Evolutionary conservation across 176 grass and related monocot species (phyloP), one percentile per base, ranked within the genome.

Genomic region (Oropetium thomaeum): DNA sequence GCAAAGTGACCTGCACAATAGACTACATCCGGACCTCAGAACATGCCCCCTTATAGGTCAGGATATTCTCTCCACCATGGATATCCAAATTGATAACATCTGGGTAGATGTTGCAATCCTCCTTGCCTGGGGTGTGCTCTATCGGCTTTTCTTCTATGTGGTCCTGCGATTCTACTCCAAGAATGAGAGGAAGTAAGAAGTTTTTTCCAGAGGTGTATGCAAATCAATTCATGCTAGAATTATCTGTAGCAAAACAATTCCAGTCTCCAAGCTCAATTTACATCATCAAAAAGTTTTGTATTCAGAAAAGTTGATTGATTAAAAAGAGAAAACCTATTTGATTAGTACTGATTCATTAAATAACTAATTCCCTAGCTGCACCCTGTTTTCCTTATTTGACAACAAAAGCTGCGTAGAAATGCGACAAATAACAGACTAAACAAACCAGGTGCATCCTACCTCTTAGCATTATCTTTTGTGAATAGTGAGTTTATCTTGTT

Each of bases 61-160:
- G 32, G 85, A 90, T 62, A 79, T 97, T 60, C 75, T 97, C 64
- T 19, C 77, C 64, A 79, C 82, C 66, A 83, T 91, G 81, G 88
- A 86, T n/a, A 77, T 91, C 62, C 5, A 15, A 31, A 72, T 81
- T 40, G 83, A 91, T 9, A 81, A 68, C 66, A 79, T 90, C 71
- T 97, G 90, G 90, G 58, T 73, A 16, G 90, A 90, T 49, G 81
- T 93, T 23, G 77, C 65, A 28, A 88, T 97, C 51, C 83, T 91
- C 10, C 84, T 97, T 67, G 90, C 90, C 17, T 93, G 90, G 94
- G 90, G 94, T 9, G 90, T 97, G n/a, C 83, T 97, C 17, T 93
- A 91, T 66, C 77, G 86, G 15, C 61, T 97, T 25, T 39, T 87
- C 55, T 97, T 97, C 90, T 97, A 97, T 47, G 52, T 89, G 14